These are phyloP conservation scores for Elaeis oleifera DNA, from an alignment of 202 grass and related monocot genomes.

Conservation along the genomic window DNA sequence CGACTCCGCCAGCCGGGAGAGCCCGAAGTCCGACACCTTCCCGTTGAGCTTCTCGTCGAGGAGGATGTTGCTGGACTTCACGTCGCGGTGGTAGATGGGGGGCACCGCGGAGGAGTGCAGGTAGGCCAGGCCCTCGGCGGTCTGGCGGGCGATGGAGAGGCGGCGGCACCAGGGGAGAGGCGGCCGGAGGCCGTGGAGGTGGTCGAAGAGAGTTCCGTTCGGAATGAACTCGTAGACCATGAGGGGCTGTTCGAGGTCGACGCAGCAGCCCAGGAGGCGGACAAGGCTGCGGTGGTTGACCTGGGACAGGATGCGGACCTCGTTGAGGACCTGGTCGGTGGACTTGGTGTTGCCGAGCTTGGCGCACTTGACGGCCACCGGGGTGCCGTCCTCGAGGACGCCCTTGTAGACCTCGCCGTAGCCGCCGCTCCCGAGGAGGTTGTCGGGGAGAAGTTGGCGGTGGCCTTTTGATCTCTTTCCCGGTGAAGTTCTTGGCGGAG, in stretches of 20 bases:
- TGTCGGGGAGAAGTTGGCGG: constrained; percentile 49
- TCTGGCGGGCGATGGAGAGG: constrained; percentile 50
- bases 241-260: constrained; percentile 61
- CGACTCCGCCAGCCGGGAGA: constrained; percentile 32
- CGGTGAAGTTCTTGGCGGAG: constrained; percentile 58
- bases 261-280: constrained; percentile 68
- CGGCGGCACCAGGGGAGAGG: constrained; percentile 44
- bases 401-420: constrained; percentile 75
- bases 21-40: constrained; percentile 58
- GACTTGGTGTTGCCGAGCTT: constrained; percentile 84
- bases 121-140: constrained; percentile 71
- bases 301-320: constrained; percentile 72
- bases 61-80: constrained; percentile 67
- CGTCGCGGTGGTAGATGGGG: constrained; percentile 68
- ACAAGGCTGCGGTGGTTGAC: constrained; percentile 76
- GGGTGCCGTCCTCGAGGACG: constrained; percentile 43
- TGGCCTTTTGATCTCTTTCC: constrained; percentile 50
- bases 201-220: constrained; percentile 62
- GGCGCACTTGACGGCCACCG: constrained; percentile 65
- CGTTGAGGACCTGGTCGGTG: constrained; percentile 71
- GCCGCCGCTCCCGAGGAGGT: constrained; percentile 59
- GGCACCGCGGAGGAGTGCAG: constrained; percentile 58
- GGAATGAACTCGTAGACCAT: constrained; percentile 84
- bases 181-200: constrained; percentile 37
- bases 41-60: constrained; percentile 45